These are phyloP conservation scores for Cyclanthera cordifolia DNA, from an alignment of 306 rosid genomes.

Conservation along the genomic window DNA sequence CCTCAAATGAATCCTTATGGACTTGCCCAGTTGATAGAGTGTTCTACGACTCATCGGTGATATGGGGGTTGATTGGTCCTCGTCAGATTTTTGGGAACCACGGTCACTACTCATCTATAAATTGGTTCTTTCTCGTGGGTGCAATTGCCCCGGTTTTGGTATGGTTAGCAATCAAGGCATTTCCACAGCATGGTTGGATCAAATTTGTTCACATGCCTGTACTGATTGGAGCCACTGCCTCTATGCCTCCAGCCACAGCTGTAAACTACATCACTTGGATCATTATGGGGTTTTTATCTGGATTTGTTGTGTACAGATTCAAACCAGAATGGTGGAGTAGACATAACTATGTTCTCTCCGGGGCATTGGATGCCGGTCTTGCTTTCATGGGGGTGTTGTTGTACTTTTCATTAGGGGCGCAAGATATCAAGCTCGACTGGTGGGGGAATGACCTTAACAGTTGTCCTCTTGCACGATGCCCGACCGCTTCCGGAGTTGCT, in stretches of 20 bases:
- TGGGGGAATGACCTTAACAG: conserved; percentile 87
- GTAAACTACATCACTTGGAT: conserved; percentile 6
- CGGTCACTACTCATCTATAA: conserved; percentile 43
- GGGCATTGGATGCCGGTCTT: conserved; percentile 82
- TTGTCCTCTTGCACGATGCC: conserved; percentile 43
- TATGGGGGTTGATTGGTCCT: conserved; percentile 87
- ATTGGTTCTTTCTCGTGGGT: conserved; percentile 77
- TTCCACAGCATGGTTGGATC: conserved; percentile 74
- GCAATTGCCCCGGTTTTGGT: conserved; percentile 60
- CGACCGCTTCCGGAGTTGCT: conserved; percentile 28
- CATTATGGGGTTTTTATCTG: conserved; percentile 53
- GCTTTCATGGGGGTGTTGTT: conserved; percentile 84
- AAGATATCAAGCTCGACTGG: conserved; percentile 45
- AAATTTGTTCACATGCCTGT: conserved; percentile 71
- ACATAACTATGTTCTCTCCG: conserved; percentile 73
- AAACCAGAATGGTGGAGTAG: conserved; percentile 67
- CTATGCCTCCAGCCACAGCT: conserved; percentile 58
- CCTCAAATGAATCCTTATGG: conserved; percentile 67
- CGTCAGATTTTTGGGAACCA: conserved; percentile 62
- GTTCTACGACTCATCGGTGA: conserved; percentile 83
- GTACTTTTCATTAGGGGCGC: conserved; percentile 52
- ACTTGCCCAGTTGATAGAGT: conserved; percentile 74
- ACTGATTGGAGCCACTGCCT: conserved; percentile 56
- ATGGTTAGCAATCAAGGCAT: conserved; percentile 45
- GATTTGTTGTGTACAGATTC: conserved; percentile 31